Conservation (phyloP, 176 grass and related monocot species). For the Triticum dicoccoides region DNA sequence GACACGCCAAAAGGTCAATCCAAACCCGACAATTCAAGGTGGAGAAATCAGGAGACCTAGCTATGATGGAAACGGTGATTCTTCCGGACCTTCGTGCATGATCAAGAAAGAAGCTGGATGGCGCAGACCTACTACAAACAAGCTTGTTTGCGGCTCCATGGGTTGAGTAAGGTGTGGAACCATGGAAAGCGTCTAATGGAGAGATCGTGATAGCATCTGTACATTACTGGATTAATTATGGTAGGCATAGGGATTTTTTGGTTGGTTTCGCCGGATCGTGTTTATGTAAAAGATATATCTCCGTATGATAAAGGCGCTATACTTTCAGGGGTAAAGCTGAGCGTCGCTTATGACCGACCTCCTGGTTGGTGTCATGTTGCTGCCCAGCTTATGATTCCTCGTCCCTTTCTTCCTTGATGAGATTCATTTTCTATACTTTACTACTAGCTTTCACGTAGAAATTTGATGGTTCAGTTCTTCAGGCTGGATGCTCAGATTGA, state of each 20-base stretch:
- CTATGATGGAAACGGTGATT: constrained; percentile 7
- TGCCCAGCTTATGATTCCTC: neutral
- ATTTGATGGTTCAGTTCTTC: constrained; percentile 4
- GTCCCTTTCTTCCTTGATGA: neutral
- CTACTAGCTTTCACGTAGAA: neutral
- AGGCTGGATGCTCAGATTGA: constrained; percentile 11
- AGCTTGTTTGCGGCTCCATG: constrained; percentile 17
- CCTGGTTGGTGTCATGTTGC: neutral
- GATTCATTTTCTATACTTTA: neutral
- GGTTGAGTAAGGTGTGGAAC: neutral
- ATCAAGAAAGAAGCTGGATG: constrained; percentile 16
- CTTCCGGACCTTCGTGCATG: neutral
- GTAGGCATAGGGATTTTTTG: constrained; percentile 49
- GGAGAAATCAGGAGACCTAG: constrained; percentile 51
- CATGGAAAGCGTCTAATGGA: neutral
- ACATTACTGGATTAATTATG: constrained; percentile 49
- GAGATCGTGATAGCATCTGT: constrained; percentile 35
- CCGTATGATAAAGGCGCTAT: constrained; percentile 41
- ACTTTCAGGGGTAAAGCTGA: constrained; percentile 2
- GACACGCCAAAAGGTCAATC: constrained; percentile 32
- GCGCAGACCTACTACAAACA: neutral
- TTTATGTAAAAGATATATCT: constrained; percentile 37
- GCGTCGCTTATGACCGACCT: neutral
- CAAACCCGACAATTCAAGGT: constrained; percentile 44
- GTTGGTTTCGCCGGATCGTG: constrained; percentile 25